Base-by-base conservation (phyloP, 2,329 filamentous ascomycete species). In the Penicillium carneum region DNA sequence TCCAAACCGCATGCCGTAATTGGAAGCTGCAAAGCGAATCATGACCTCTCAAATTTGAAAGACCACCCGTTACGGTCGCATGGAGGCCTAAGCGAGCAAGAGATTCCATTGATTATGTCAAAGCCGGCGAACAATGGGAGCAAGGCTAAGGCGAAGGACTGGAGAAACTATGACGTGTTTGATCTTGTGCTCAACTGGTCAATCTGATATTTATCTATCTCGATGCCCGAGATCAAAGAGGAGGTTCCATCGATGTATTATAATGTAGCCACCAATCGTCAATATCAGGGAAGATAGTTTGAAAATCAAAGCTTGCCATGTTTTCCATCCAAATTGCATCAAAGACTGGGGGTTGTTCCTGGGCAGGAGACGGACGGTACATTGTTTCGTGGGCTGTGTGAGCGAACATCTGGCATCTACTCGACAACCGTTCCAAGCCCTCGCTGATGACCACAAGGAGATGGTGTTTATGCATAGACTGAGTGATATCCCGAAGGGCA, bases 131-230 rank as follows among this genome's bases (percentile, higher is more conserved):
- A 46, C 9, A 39, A 38, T 20, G 20, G 7, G 47, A 59, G 48
- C 20, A 14, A 14, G 20, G 61, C 51, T 26, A 43, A 43, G 4
- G 49, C 53, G 3, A 70, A 66, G 47, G 20, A 57, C 14, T 79
- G 77, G 77, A 73, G 72, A 52, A 80, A 80, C 52, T 80, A 74
- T 65, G 75, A 80, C 60, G 66, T 76, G 26, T 79, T 79, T 67
- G 76, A 80, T 61, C 61, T 79, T 45, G 70, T 69, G 7, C 63
- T 80, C 10, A 80, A 80, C 57, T 61, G 45, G 18, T 33, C 42
- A 8, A 48, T 29, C 23, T 58, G 26, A 55, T 38, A 42, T 59
- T 33, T 3, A 12, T 38, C 36, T 58, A 59, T 31, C 31, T 23
- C 11, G 42, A 31, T n/a, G 5, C 29, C 31, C 39, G 43, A 12